Evolutionary conservation across 2,329 filamentous ascomycete species (phyloP), one percentile per base, ranked within the genome.

Genomic region (Exophiala aquamarina): DNA sequence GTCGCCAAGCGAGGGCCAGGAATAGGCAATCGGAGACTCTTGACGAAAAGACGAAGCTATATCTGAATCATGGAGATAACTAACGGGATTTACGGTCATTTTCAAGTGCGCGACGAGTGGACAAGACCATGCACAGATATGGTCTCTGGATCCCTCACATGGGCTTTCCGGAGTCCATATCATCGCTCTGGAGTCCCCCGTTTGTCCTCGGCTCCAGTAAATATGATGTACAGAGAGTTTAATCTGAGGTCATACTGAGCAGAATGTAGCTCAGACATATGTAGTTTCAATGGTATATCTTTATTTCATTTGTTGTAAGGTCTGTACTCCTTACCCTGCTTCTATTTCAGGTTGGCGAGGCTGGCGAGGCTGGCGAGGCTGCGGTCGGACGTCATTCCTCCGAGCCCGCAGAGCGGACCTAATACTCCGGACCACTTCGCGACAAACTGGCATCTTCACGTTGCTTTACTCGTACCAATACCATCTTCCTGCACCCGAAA

Each of bases 21-120:
- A 19, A 38, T 59, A 6, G 57, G 57, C 6, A 52, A 36, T 10
- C 44, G 47, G 38, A 56, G 49, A 23, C 41, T 56, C 18, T 46
- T 59, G 6, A 59, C 54, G 49, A 56, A 57, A 43, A 38, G 17
- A 28, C 50, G 44, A 33, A 48, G 21, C 33, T 37, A 36, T 20
- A 18, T 46, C 20, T 46, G 20, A 38, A 28, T 21, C 3, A 26
- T 20, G 37, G 20, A 3, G n/a, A 31, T 9, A 31, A 31, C 9
- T 31, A n/a, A 9, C 28, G 13, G 7, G 32, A 34, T 34, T 34
- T 5, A 14, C n/a, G n/a, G n/a, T n/a, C n/a, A n/a, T n/a, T n/a
- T n/a, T n/a, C n/a, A n/a, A n/a, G n/a, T n/a, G n/a, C n/a, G n/a
- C n/a, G n/a, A n/a, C n/a, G n/a, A n/a, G n/a, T n/a, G n/a, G n/a